Base-by-base conservation (phyloP, 768 basidiomycete genomes). In the Hericium coralloides region DNA sequence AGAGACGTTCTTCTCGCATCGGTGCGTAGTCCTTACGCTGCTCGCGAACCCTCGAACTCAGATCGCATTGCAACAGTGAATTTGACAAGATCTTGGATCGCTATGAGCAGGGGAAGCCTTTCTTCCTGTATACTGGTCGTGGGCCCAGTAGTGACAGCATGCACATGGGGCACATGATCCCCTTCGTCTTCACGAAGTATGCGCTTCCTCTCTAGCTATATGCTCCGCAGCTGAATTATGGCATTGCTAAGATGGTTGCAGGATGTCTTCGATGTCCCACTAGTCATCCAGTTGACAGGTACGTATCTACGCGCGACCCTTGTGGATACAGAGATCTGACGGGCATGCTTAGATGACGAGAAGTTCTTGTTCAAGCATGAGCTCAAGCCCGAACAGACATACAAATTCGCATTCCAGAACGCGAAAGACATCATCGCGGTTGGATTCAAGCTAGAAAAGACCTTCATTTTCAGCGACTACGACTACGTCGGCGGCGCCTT, bases 291-390 rank as follows among this genome's bases (percentile, higher is more conserved):
- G 70, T 80, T 99, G 2, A 99, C 97, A 39, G 94, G 94, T 89
- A 56, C 49, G 76, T 51, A 36, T 12, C 36, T 15, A 38, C 12
- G 15, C 53, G 9, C 39, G 39, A 9, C 50, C 22, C 12, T 15
- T 36, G 15, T 22, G n/a, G n/a, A 45, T 20, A 17, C 20, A 45
- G 43, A 45, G n/a, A 4, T 45, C 49, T 52, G 25, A 17, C 20
- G 47, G 47, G 2, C 18, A n/a, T 9, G n/a, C 38, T 10, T 23
- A 92, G 97, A 99, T 66, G 97, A 99, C 70, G 97, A 99, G 69
- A 99, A 99, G 70, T 99, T 98, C 76, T 72, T 99, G 49, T 97
- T 99, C 81, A 95, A 98, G 70, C 90, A 93, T 55, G 89, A 89
- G 62, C 81, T 97, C 58, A 95, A 92, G 69, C 79, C 90, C 38